A percentile compares a stretch with the other conserved stretches of the same genome.
Conservation (phyloP, 106 monocot species). For the Allium sativum region DNA sequence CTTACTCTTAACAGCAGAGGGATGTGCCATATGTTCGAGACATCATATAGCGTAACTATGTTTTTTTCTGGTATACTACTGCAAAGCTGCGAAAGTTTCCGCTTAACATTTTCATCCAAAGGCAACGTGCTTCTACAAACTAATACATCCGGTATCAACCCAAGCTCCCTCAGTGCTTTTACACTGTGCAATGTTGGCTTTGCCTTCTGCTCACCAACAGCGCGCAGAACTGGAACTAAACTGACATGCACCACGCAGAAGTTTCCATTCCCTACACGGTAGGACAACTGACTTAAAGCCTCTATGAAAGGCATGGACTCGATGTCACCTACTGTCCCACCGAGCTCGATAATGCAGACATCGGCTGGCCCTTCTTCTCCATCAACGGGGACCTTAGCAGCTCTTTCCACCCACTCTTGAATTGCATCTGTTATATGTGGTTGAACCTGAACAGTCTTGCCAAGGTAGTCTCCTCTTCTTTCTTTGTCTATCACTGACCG, state of each 20-base stretch:
- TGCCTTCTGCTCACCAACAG: conserved; percentile 62
- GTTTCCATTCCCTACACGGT: conserved; percentile 36
- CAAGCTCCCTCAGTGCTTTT: conserved; percentile 39
- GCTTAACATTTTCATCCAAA: conserved; percentile 39
- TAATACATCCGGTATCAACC: conserved; percentile 53
- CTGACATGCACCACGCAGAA: conserved; percentile 42
- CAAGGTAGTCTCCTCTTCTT: conserved; percentile 61
- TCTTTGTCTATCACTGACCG: conserved; percentile 66
- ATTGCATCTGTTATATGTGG: conserved; percentile 64
- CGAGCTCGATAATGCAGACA: conserved; percentile 60
- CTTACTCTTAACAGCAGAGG: conserved; percentile 51
- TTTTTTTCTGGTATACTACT: conserved; percentile 24
- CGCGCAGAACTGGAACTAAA: conserved; percentile 32
- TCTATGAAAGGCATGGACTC: conserved; percentile 89
- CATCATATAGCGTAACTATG: conserved; percentile 52
- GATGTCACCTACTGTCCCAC: conserved; percentile 78
- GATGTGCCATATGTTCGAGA: conserved; percentile 63
- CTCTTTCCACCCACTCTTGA: conserved; percentile 63
- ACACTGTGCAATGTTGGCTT: conserved; percentile 73
- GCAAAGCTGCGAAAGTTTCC: conserved; percentile 54
- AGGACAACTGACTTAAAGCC: conserved; percentile 53
- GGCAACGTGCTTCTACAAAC: conserved; percentile 43
- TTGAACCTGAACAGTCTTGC: conserved; percentile 65
- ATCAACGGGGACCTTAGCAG: conserved; percentile 49
- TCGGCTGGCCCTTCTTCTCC: conserved; percentile 55